These are phyloP conservation scores for Capsicum baccatum DNA, from an alignment of 257 asterid species.

Conservation along the genomic window DNA sequence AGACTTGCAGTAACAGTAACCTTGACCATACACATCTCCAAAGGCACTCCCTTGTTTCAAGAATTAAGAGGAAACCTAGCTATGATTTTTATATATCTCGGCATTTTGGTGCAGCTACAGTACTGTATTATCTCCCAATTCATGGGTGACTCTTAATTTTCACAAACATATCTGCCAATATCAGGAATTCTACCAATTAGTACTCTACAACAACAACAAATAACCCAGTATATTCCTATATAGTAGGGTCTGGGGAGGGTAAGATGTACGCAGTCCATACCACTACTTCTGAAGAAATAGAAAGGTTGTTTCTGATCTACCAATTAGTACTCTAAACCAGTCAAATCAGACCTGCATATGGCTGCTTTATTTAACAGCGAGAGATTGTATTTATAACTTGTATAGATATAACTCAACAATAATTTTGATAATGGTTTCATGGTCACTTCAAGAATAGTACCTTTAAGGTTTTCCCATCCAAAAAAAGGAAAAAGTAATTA, in stretches of 20 bases:
- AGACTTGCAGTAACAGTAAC: too few species aligned
- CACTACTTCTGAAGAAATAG: too few species aligned
- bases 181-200: too few species aligned
- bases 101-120: constrained; percentile 35
- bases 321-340: constrained; percentile 12
- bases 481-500: not conserved
- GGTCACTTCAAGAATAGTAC: constrained; percentile 3
- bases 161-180: too few species aligned
- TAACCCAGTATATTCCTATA: too few species aligned
- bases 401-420: too few species aligned
- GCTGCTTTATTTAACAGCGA: not conserved
- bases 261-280: too few species aligned
- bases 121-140: constrained; percentile 55
- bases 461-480: not conserved
- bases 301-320: not conserved
- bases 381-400: not conserved
- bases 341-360: not conserved
- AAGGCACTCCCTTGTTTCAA: not conserved
- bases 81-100: not conserved
- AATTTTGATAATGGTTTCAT: not conserved
- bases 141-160: constrained; percentile 51
- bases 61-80: constrained; percentile 18
- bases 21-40: too few species aligned
- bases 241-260: too few species aligned
- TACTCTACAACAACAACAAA: too few species aligned